These are phyloP conservation scores for Selenicereus undatus DNA, from an alignment of 148 eudicot species.

Conservation along the genomic window DNA sequence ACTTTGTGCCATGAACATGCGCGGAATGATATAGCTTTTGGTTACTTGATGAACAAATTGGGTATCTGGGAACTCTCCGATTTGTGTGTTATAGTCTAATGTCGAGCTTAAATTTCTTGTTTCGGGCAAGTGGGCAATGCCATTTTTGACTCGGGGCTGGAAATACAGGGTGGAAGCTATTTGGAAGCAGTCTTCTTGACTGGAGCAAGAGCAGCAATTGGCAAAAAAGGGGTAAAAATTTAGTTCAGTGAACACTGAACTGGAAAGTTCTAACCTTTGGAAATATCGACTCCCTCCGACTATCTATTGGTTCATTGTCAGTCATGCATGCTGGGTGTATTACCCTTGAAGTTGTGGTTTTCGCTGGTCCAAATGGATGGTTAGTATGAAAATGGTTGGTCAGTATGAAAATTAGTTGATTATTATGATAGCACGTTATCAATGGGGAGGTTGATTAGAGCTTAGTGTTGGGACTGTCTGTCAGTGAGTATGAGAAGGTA, in stretches of 20 bases:
- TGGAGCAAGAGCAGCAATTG: neutral
- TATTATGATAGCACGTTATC: neutral
- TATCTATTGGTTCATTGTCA: neutral
- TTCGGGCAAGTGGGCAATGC: neutral
- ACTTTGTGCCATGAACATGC: neutral
- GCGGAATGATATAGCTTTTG: neutral
- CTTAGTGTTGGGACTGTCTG: neutral
- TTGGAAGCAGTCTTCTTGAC: neutral
- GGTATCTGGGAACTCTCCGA: neutral
- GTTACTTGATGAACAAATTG: neutral
- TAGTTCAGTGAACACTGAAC: neutral
- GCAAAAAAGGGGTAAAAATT: neutral
- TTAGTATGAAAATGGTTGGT: neutral
- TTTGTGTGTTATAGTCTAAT: neutral
- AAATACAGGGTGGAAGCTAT: too few species aligned
- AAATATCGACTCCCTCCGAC: neutral
- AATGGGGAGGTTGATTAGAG: neutral
- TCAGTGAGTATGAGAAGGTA: neutral
- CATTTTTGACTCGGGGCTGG: too few species aligned
- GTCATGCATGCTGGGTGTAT: neutral
- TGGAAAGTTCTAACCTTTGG: neutral
- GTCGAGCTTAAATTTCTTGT: neutral
- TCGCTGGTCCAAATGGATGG: neutral
- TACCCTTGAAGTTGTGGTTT: neutral
- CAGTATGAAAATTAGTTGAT: neutral